Percentiles rank a stretch among this genome's conserved stretches.
phyloP scores from a whole-genome alignment of 768 basidiomycete genomes.

The Postia placenta region DNA sequence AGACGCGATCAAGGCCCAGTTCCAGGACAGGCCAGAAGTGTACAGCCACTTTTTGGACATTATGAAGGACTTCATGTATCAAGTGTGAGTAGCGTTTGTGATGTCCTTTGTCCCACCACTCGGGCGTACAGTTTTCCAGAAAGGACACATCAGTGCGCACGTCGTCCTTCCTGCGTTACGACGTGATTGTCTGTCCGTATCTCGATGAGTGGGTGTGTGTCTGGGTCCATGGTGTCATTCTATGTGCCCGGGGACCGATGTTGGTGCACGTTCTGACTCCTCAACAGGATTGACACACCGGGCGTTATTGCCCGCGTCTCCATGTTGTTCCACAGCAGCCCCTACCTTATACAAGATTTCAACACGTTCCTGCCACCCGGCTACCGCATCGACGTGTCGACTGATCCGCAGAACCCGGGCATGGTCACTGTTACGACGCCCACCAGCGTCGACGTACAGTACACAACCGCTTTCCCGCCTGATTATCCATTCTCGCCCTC shows the following conservation, averaged over 20 bases:
- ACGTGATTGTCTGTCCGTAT: no score
- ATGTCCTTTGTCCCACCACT: no score
- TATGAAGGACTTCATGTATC: slow-evolving; percentile 99
- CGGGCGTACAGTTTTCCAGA: no score
- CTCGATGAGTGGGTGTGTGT: no score
- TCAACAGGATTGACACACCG: slow-evolving; percentile 91
- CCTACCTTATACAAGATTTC: slow-evolving; percentile 89
- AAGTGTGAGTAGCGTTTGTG: slow-evolving; percentile 68
- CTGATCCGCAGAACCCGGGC: slow-evolving; percentile 62
- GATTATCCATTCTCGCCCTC: not conserved
- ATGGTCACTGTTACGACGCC: slow-evolving; percentile 82
- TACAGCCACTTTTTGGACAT: slow-evolving; percentile 94
- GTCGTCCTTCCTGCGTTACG: no score
- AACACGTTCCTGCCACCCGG: slow-evolving; percentile 95
- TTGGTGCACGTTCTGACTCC: not conserved
- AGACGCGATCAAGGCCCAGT: slow-evolving; percentile 90
- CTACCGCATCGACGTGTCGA: slow-evolving; percentile 85
- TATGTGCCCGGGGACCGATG: no score
- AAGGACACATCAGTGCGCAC: no score
- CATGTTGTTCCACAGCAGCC: slow-evolving; percentile 86
- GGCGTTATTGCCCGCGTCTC: slow-evolving; percentile 96
- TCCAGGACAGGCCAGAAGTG: slow-evolving; percentile 82
- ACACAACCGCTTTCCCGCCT: slow-evolving; percentile 32
- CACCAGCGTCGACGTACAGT: slow-evolving; percentile 63
- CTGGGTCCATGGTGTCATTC: no score